Evolutionary conservation across 2,329 filamentous ascomycete genomes (phyloP).

Genomic region (Cordyceps tenuipes): DNA sequence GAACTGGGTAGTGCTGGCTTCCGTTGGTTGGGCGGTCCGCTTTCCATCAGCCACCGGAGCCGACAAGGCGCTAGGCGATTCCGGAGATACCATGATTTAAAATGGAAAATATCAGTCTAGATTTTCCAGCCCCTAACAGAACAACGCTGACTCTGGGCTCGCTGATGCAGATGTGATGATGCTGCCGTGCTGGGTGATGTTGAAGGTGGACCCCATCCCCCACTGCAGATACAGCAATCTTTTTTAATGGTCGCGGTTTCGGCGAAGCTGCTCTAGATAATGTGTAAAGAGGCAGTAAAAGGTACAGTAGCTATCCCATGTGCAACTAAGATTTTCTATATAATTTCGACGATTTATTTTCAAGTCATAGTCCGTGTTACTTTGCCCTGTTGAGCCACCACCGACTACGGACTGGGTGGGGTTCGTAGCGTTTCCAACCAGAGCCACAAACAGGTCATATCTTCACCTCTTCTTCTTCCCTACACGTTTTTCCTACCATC

Average conservation of each 20-base stretch:
- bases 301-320: too few species aligned
- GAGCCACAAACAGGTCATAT: background rate
- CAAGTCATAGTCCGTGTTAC: too few species aligned
- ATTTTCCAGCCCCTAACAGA: background rate
- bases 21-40: background rate
- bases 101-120: background rate
- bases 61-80: background rate
- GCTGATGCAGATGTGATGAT: background rate
- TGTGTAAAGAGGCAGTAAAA: too few species aligned
- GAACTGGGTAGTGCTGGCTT: background rate
- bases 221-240: background rate
- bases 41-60: background rate
- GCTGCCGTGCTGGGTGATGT: background rate
- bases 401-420: too few species aligned
- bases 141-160: background rate
- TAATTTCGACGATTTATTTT: too few species aligned
- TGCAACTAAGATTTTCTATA: too few species aligned
- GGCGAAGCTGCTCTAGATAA: too few species aligned
- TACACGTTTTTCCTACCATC: background rate
- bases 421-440: too few species aligned
- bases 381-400: too few species aligned
- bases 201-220: conserved; percentile 2
- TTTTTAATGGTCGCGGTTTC: too few species aligned
- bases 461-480: background rate
- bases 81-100: background rate